phyloP scores from a whole-genome alignment of 2,329 filamentous ascomycete genomes.

The Geosmithia morbida region DNA sequence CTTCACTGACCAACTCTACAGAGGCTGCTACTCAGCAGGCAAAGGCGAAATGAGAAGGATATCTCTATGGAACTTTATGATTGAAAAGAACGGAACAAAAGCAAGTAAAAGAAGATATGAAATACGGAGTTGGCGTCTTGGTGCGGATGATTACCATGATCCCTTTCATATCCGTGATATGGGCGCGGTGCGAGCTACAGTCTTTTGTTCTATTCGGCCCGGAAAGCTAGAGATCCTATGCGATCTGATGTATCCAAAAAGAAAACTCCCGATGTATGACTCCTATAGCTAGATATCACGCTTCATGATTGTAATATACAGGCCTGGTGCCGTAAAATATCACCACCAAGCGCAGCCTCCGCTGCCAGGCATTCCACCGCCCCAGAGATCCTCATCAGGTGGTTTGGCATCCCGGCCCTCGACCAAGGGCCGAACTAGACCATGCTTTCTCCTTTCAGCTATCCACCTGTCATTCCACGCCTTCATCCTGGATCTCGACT shows the following conservation, averaged over 20 bases:
- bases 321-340: neutral
- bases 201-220: neutral
- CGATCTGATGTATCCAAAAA: neutral
- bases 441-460: constrained; percentile 40
- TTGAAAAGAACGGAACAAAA: neutral
- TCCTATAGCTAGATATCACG: neutral
- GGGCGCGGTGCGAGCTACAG: neutral
- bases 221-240: neutral
- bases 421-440: constrained; percentile 29
- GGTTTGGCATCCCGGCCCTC: constrained; percentile 20
- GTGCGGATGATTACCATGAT: neutral
- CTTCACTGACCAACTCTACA: constrained; percentile 10
- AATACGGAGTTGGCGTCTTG: neutral
- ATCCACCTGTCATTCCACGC: constrained; percentile 50
- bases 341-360: constrained; percentile 25
- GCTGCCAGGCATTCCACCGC: constrained; percentile 19
- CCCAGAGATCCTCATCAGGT: constrained; percentile 18
- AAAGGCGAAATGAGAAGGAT: constrained; percentile 32
- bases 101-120: neutral
- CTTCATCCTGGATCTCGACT: constrained; percentile 44
- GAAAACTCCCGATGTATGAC: neutral
- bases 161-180: neutral
- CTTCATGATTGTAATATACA: neutral
- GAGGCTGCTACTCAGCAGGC: constrained; percentile 43
- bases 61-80: neutral